These are phyloP conservation scores for Knufia petricola DNA, from an alignment of 2,329 filamentous ascomycete species.

Conservation along the genomic window DNA sequence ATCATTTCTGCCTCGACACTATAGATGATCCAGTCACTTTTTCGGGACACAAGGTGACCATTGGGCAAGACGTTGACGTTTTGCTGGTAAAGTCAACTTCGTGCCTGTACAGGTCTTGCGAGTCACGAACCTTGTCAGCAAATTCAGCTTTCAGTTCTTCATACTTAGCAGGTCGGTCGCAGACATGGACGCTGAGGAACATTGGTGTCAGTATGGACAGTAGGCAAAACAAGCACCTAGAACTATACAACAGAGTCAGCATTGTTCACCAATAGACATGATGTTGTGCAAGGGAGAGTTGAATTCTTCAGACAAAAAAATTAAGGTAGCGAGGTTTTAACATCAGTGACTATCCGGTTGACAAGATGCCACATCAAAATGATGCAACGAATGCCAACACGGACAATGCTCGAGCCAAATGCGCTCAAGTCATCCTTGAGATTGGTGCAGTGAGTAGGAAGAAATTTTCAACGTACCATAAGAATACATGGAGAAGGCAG, in stretches of 20 bases:
- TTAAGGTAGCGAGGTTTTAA: constrained; percentile 98
- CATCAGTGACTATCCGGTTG: constrained; percentile 80
- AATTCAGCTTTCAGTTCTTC: constrained; percentile 74
- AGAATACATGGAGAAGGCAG: constrained; percentile 16
- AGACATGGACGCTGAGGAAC: constrained; percentile 71
- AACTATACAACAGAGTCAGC: background rate
- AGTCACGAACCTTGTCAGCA: constrained; percentile 66
- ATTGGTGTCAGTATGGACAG: background rate
- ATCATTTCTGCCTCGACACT: constrained; percentile 92
- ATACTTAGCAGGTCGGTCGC: constrained; percentile 84
- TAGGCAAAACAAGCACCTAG: background rate
- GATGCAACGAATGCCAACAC: constrained; percentile 50
- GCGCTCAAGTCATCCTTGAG: constrained; percentile 99
- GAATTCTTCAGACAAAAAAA: constrained; percentile 68
- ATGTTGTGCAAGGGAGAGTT: background rate
- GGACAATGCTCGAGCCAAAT: constrained; percentile 99
- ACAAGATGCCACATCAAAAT: constrained; percentile 60
- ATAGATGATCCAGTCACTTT: constrained; percentile 98
- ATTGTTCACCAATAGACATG: background rate
- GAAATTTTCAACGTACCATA: constrained; percentile 28
- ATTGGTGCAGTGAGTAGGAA: constrained; percentile 9
- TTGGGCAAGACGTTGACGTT: constrained; percentile 82
- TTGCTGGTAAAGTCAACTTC: constrained; percentile 46
- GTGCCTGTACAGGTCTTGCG: constrained; percentile 31
- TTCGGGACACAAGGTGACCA: constrained; percentile 89